These are phyloP conservation scores for Nakazawaea wickerhamii DNA, from an alignment of 805 yeast genomes.

Conservation along the genomic window DNA sequence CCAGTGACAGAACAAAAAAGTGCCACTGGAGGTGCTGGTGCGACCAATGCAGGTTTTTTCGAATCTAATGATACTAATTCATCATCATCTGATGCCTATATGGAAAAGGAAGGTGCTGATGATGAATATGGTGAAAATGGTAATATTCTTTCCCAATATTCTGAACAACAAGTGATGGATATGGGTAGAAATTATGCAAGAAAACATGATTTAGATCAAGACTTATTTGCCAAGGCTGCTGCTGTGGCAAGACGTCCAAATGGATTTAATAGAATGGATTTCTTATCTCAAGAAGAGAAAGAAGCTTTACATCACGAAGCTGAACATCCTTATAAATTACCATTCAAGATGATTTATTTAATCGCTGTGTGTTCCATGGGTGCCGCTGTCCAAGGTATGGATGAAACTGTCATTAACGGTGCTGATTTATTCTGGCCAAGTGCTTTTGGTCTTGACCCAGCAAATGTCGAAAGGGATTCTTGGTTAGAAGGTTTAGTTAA, in stretches of 20 bases:
- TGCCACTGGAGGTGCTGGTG: too few species aligned
- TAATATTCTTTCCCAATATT: conserved; percentile 51
- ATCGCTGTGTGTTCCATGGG: conserved; percentile 68
- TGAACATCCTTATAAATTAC: conserved; percentile 41
- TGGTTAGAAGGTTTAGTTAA: conserved; percentile 61
- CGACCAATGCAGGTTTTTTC: neutral
- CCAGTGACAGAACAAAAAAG: neutral
- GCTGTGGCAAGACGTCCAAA: conserved; percentile 59
- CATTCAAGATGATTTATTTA: conserved; percentile 43
- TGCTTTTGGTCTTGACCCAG: conserved; percentile 42
- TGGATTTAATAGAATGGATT: conserved; percentile 53
- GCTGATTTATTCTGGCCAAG: conserved; percentile 59
- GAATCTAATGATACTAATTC: conserved; percentile 6
- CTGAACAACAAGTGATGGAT: conserved; percentile 57
- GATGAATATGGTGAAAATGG: conserved; percentile 14
- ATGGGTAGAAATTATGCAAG: conserved; percentile 66
- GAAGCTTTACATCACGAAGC: conserved; percentile 40
- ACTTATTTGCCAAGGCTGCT: conserved; percentile 59
- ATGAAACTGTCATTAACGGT: conserved; percentile 71
- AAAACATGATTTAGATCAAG: conserved; percentile 50
- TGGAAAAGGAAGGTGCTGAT: conserved; percentile 3
- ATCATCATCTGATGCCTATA: conserved; percentile 8
- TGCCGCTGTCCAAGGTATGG: conserved; percentile 80
- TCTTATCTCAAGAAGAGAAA: conserved; percentile 52
- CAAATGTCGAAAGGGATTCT: conserved; percentile 40